Base-by-base conservation (phyloP, 2,329 filamentous ascomycete species). In the Pseudogymnoascus sp. region DNA sequence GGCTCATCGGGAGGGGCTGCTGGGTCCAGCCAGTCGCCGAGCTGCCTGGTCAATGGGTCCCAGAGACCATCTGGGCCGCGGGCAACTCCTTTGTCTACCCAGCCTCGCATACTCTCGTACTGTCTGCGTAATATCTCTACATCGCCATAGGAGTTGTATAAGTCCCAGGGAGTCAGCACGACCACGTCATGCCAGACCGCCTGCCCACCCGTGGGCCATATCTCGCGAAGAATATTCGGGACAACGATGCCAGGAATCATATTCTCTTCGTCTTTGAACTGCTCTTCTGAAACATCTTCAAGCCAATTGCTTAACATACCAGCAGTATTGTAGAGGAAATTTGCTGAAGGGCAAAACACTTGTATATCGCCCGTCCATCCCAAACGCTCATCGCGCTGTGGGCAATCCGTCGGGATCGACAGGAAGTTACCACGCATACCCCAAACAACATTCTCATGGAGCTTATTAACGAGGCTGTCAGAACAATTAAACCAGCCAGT, bases 21-120 rank as follows among this genome's bases (percentile, higher is more conserved):
- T 0, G 80, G 80, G 62, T 81, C 80, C 1, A 82, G 74, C 80
- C 80, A 82, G 65, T 82, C 80, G 31, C 78, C 74, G 37, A 75
- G 75, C 64, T 81, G 78, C 50, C 71, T 72, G 8, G 64, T 63
- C 25, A 66, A 68, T 4, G 70, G 71, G 50, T 75, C 68, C 79
- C 80, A 82, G 0, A 82, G 70, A 1, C 76, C 74, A 5, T 70
- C 73, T 0, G 62, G 62, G 56, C 68, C 74, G n/a, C 72, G 70
- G 2, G 68, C 73, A 40, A 76, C 74, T 5, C 73, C 74, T 23
- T 65, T 72, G 65, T 74, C 74, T 0, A 80, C 63, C 76, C 78
- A 82, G 0, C 70, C 71, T 38, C 72, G 72, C 68, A 78, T 76
- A 1, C 76, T 77, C 0, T 70, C 65, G 12, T 75, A 78, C 18